Conservation (phyloP, 148 eudicot genomes). For the Chenopodium formosanum region DNA sequence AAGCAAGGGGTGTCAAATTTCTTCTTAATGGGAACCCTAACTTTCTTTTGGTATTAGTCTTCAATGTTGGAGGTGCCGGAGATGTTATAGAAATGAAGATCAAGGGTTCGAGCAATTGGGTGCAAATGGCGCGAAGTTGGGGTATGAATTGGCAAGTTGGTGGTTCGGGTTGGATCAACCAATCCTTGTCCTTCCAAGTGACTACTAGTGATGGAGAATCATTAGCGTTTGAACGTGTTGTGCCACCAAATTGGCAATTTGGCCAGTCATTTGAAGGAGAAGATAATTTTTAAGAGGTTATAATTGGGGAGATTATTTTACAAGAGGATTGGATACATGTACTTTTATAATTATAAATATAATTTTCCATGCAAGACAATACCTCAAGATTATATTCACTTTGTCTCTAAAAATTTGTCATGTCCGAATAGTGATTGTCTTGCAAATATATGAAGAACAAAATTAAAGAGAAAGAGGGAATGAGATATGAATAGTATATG, state of each 20-base stretch:
- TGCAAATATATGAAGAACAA: too few relatives aligned
- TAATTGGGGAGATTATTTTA: too few relatives aligned
- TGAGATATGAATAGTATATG: too few relatives aligned
- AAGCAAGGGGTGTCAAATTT: conserved; percentile 27
- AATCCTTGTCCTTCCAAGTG: conserved; percentile 14
- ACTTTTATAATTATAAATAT: too few relatives aligned
- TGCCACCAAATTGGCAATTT: conserved; percentile 27
- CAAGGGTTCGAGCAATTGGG: conserved; percentile 14
- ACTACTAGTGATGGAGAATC: conserved; percentile 22
- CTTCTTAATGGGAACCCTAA: conserved; percentile 18
- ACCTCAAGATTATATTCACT: too few relatives aligned
- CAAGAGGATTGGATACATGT: too few relatives aligned
- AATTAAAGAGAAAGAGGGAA: too few relatives aligned
- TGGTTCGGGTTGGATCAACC: neutral
- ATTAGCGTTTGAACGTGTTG: conserved; percentile 8
- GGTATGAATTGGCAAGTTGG: conserved; percentile 27
- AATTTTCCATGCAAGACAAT: too few relatives aligned
- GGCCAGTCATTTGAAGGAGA: conserved; percentile 20
- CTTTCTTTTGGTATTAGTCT: conserved; percentile 24
- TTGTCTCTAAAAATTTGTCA: too few relatives aligned
- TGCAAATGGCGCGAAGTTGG: conserved; percentile 20
- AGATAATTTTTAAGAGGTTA: conserved; percentile 9
- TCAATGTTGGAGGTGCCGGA: conserved; percentile 31
- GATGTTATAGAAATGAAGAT: conserved; percentile 23
- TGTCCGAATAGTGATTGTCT: too few relatives aligned